phyloP scores from a whole-genome alignment of 2,329 filamentous ascomycete species.

The Ascosphaera apis region DNA sequence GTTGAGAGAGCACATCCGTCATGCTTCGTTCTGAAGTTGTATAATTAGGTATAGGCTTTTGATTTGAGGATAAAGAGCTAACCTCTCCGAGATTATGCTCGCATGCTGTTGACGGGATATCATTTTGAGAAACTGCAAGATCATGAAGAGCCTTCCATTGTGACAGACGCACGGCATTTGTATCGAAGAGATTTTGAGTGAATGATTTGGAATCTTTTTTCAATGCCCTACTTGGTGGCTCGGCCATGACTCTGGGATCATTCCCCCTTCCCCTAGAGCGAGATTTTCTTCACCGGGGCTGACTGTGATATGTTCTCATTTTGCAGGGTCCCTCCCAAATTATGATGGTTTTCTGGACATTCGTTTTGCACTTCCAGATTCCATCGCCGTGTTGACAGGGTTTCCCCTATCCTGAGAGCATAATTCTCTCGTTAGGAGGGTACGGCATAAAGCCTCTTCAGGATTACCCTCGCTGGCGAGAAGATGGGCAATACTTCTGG shows the following conservation, averaged over 20 bases:
- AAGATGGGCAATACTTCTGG: constrained; percentile 56
- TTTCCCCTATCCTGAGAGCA: not conserved
- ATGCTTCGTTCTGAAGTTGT: too few species aligned
- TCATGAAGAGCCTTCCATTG: constrained; percentile 21
- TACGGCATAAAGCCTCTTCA: constrained; percentile 42
- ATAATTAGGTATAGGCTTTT: too few species aligned
- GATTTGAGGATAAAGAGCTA: too few species aligned
- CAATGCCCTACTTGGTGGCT: not conserved
- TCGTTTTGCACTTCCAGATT: not conserved
- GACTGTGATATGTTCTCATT: too few species aligned
- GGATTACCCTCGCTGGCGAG: constrained; percentile 62
- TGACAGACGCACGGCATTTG: constrained; percentile 21
- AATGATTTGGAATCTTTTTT: constrained; percentile 38
- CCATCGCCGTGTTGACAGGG: not conserved
- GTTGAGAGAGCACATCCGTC: too few species aligned
- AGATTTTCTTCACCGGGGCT: not conserved
- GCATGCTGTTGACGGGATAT: not conserved
- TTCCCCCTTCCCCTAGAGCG: not conserved
- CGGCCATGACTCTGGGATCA: not conserved
- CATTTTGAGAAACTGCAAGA: constrained; percentile 4
- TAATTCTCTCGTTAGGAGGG: constrained; percentile 11
- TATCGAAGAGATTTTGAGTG: constrained; percentile 33
- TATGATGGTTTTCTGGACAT: too few species aligned
- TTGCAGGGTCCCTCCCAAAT: too few species aligned
- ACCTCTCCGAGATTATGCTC: not conserved